phyloP scores from a whole-genome alignment of 1,284 basidiomycete species.

The Ganoderma lingzhi region DNA sequence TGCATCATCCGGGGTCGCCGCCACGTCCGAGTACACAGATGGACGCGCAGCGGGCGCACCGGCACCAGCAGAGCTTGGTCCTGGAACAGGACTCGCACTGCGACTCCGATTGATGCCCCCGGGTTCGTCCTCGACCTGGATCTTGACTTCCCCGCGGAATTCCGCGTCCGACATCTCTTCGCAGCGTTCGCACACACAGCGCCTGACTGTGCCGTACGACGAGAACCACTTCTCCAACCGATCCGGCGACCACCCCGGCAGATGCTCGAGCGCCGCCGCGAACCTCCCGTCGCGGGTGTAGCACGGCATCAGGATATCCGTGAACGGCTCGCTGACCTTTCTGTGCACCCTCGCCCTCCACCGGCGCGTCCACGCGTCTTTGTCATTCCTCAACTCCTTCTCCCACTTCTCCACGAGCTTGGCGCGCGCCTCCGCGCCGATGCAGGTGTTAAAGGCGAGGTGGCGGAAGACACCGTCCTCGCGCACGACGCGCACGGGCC shows the following conservation, averaged over 20 bases:
- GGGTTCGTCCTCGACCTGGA: background rate
- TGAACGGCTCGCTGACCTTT: background rate
- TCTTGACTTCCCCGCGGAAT: background rate
- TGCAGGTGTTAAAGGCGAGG: background rate
- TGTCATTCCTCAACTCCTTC: background rate
- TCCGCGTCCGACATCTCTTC: background rate
- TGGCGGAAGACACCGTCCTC: conserved; percentile 7
- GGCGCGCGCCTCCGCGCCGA: background rate
- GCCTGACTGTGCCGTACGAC: background rate
- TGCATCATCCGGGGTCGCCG: background rate
- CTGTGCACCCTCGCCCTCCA: background rate
- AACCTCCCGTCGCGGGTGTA: background rate
- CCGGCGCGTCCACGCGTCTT: background rate
- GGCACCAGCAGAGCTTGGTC: background rate
- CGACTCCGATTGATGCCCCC: background rate
- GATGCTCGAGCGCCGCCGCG: background rate
- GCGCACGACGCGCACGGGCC: background rate
- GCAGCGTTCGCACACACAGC: conserved; percentile 9
- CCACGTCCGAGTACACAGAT: background rate
- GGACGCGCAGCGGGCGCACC: background rate
- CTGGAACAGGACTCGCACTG: background rate
- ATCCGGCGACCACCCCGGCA: background rate
- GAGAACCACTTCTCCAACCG: conserved; percentile 6
- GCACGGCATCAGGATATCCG: conserved; percentile 19
- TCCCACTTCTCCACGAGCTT: background rate